Evolutionary conservation across 352 stramenopile species (phyloP), one percentile per base, ranked within the genome.

Genomic region (Albugo candida): DNA sequence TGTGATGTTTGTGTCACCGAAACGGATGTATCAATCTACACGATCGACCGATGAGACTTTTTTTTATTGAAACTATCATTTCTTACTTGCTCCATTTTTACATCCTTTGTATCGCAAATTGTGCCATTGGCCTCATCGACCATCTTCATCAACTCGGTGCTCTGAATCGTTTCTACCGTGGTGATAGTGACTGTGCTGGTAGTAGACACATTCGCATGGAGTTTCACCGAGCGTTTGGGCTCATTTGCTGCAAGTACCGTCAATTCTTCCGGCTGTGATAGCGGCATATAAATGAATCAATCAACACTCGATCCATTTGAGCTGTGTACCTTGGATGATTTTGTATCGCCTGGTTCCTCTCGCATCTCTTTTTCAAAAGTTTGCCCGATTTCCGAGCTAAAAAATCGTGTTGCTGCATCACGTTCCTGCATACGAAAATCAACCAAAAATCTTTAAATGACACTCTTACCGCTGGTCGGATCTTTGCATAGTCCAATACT

Each of bases 401-500:
- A 86, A 47, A 87, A 73, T 39, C 73, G 64, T 11, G 61, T 64
- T 13, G 71, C 68, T 45, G 65, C 76, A 45, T 92, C 69, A 42
- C 77, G 74, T 59, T 93, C 74, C 76, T 84, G 45, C 34, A 37
- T 47, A 61, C 20, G 56, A 47, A n/a, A 49, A 45, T 44, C 17
- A 17, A 49, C 16, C 11, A 31, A 3, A 31, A 1, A 10, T 36
- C n/a, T 36, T 45, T 52, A 4, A 54, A 16, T 19, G 47, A 36
- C 24, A 47, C 14, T 24, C 20, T 46, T 27, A 74, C 71, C 51
- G 67, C 67, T 34, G 75, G 76, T 36, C 69, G 69, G 55, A 93
- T 82, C 36, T 81, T 81, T 49, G 81, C 64, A 53, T 84, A 91
- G 55, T 95, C 83, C 41, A 95, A 67, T 35, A 92, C 71, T 24